Conservation (phyloP, 2,329 filamentous ascomycete genomes). For the Aspergillus neoniger region DNA sequence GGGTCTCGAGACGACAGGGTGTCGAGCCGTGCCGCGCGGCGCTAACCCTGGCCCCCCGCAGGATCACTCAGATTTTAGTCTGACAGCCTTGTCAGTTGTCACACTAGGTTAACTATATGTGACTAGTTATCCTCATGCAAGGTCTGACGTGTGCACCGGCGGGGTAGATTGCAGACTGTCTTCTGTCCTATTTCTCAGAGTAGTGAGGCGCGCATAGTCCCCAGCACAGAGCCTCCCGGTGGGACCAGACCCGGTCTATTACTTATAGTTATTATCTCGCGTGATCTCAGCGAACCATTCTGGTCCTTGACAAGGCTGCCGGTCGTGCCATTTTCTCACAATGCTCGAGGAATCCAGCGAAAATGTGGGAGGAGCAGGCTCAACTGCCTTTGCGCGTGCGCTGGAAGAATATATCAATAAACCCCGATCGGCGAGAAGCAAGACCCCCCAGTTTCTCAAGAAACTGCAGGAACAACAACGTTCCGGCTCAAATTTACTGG, state of each 20-base stretch:
- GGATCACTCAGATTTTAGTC: too few relatives aligned
- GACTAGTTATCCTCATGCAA: background rate
- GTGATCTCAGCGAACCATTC: too few relatives aligned
- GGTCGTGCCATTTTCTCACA: background rate
- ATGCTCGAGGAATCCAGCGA: background rate
- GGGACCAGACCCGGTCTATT: background rate
- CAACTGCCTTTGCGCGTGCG: background rate
- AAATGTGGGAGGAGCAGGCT: background rate
- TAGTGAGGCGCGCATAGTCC: background rate
- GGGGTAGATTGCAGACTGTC: background rate
- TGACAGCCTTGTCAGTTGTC: too few relatives aligned
- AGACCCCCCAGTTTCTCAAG: background rate
- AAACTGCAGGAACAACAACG: slow-evolving; percentile 1
- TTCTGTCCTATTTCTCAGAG: too few relatives aligned
- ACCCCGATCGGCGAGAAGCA: slow-evolving; percentile 3
- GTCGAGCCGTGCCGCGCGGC: too few relatives aligned
- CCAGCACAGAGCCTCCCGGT: background rate
- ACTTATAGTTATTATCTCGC: background rate
- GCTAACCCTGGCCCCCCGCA: too few relatives aligned
- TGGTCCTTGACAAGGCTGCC: too few relatives aligned
- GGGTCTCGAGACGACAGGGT: too few relatives aligned
- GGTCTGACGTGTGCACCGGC: background rate
- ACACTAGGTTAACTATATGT: background rate
- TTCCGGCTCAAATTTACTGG: background rate
- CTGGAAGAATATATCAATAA: slow-evolving; percentile 4